Evolutionary conservation across 352 stramenopile species (phyloP).

Genomic region (Phytophthora europaea): DNA sequence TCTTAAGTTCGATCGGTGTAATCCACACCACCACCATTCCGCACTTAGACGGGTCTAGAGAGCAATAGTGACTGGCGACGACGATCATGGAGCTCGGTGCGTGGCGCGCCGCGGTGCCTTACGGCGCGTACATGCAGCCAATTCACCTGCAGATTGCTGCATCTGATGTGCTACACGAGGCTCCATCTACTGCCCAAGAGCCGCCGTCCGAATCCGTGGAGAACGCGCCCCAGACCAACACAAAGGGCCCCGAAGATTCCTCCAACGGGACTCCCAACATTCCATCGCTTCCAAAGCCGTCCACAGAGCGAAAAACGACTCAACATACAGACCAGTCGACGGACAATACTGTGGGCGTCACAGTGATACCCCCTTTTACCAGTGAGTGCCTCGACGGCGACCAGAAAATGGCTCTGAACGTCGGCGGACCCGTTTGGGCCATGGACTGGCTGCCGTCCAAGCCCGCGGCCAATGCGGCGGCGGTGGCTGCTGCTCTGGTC

Average conservation of each 20-base stretch:
- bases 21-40: slow-evolving; percentile 1
- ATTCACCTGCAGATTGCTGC: slow-evolving; percentile 50
- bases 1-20: neutral
- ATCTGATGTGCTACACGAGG: neutral
- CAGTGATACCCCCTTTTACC: slow-evolving; percentile 62
- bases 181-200: slow-evolving; percentile 5
- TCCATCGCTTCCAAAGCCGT: slow-evolving; percentile 19
- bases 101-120: slow-evolving; percentile 49
- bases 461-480: slow-evolving; percentile 8
- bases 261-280: slow-evolving; percentile 1
- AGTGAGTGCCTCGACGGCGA: slow-evolving; percentile 44
- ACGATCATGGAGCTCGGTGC: slow-evolving; percentile 35
- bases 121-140: slow-evolving; percentile 56
- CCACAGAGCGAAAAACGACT: slow-evolving; percentile 4
- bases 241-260: neutral
- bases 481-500: slow-evolving; percentile 10
- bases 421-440: slow-evolving; percentile 79
- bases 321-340: slow-evolving; percentile 3
- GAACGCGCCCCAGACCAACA: slow-evolving; percentile 11
- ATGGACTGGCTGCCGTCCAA: slow-evolving; percentile 82
- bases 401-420: slow-evolving; percentile 67
- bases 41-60: slow-evolving; percentile 11
- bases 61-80: slow-evolving; percentile 11
- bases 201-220: slow-evolving; percentile 17
- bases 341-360: slow-evolving; percentile 4